Conservation (phyloP, 345 rosid genomes). For the Eucalyptus leucophloia region DNA sequence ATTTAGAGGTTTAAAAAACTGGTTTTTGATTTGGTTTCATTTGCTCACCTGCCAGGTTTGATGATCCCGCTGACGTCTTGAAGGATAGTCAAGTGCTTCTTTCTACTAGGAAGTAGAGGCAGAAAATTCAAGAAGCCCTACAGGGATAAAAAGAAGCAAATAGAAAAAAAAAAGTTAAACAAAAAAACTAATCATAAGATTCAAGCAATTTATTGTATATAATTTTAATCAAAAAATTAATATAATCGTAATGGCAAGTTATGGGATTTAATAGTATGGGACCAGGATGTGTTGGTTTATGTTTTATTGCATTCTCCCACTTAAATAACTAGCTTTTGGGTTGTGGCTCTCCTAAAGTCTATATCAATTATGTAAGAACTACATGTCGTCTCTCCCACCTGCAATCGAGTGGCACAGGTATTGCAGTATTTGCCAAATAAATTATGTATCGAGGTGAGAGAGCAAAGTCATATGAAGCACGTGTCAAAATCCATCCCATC, state of each 20-base stretch:
- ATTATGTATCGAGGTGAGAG: too few species aligned
- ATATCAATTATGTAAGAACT: not conserved
- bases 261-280: not conserved
- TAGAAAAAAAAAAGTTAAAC: not conserved
- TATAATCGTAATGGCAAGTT: not conserved
- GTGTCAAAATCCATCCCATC: too few species aligned
- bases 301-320: not conserved
- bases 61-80: conserved; percentile 35
- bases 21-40: not conserved
- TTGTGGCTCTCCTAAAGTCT: not conserved
- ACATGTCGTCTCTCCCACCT: not conserved
- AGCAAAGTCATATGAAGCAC: too few species aligned
- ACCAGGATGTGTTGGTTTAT: not conserved
- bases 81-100: conserved; percentile 17
- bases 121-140: conserved; percentile 2
- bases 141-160: too few species aligned
- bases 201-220: not conserved
- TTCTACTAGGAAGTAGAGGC: conserved; percentile 6
- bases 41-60: conserved; percentile 38
- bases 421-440: not conserved
- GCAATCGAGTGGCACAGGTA: not conserved
- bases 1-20: not conserved
- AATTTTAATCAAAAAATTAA: too few species aligned
- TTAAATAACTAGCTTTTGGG: not conserved
- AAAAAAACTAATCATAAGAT: not conserved